Evolutionary conservation across 2,329 filamentous ascomycete species (phyloP), one percentile per base, ranked within the genome.

Genomic region (Grosmannia penicillata): DNA sequence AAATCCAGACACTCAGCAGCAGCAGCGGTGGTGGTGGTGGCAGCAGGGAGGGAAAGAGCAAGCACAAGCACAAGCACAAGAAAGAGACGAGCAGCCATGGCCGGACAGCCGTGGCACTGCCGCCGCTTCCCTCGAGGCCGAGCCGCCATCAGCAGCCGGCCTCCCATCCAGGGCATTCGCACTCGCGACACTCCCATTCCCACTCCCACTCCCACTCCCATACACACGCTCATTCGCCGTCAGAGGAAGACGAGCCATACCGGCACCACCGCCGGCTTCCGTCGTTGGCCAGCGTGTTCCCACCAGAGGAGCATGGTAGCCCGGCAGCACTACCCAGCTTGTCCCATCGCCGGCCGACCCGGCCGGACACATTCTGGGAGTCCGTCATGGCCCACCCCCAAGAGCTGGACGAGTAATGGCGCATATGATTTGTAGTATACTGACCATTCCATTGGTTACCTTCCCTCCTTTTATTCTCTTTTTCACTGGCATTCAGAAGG

Each of bases 1-100:
- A 48, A 21, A 58, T 67, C 40, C 44, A 57, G 39, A 53, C 54
- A 3, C 44, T 53, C 27, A 32, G 19, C 34, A 36, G 18, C 25
- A 29, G n/a, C 25, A 29, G 8, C 25, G n/a, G n/a, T n/a, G n/a
- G n/a, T n/a, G n/a, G n/a, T n/a, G n/a, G n/a, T n/a, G n/a, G n/a
- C n/a, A n/a, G n/a, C n/a, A n/a, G n/a, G n/a, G n/a, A n/a, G n/a
- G n/a, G n/a, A n/a, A n/a, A n/a, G n/a, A n/a, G n/a, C n/a, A n/a
- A 23, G 11, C 34, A 22, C 6, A 11, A 4, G 3, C 8, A 21
- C 17, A 15, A 21, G 13, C 22, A 27, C 4, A n/a, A n/a, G n/a
- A n/a, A n/a, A n/a, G n/a, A n/a, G 22, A 35, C 18, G 4, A 8
- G 5, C 18, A 32, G 14, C 21, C 8, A 6, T 10, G 15, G 11